Evolutionary conservation across 345 rosid species (phyloP).

Genomic region (Salix viminalis): DNA sequence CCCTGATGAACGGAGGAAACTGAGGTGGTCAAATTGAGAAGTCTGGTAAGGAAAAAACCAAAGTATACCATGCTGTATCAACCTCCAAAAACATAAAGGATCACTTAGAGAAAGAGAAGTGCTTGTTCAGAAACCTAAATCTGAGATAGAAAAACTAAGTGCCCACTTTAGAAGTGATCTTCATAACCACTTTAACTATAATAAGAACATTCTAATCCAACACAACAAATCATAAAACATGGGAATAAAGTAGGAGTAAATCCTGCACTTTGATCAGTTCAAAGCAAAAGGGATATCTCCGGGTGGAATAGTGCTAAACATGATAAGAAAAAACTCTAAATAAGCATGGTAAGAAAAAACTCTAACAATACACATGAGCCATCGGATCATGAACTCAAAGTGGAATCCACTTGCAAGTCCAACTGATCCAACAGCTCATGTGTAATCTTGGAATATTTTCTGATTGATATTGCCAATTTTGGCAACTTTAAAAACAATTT

Average conservation of each 20-base stretch:
- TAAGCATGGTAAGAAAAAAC: no score
- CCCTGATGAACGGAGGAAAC: constrained; percentile 50
- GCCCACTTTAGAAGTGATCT: not conserved
- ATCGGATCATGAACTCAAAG: no score
- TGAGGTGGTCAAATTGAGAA: constrained; percentile 14
- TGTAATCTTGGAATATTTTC: no score
- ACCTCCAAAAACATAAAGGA: not conserved
- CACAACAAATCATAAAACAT: not conserved
- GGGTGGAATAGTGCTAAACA: no score
- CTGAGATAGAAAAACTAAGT: not conserved
- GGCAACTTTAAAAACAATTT: no score
- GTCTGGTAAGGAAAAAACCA: not conserved
- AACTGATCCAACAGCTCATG: no score
- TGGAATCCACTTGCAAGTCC: no score
- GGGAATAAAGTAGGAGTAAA: not conserved
- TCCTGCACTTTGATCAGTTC: not conserved
- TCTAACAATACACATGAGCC: no score
- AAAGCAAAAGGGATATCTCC: not conserved
- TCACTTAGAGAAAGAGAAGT: not conserved
- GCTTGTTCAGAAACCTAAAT: not conserved
- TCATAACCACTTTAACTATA: not conserved
- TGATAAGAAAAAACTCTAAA: no score
- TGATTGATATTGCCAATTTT: no score
- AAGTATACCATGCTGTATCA: not conserved
- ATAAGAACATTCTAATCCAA: not conserved